These are phyloP conservation scores for Tolypocladium sp. DNA, from an alignment of 2,329 filamentous ascomycete genomes.

Conservation along the genomic window DNA sequence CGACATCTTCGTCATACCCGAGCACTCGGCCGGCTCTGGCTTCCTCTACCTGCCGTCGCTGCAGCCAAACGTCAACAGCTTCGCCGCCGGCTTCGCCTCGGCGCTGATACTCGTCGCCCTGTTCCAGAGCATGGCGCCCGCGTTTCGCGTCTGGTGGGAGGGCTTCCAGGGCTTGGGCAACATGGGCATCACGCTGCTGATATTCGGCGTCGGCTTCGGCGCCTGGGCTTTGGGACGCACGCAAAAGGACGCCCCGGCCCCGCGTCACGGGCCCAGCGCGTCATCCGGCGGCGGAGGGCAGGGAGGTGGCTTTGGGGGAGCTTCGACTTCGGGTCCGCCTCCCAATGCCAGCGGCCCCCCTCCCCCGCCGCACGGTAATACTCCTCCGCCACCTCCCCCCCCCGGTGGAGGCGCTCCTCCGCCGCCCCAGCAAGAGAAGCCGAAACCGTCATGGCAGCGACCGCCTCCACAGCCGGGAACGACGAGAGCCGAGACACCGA, in stretches of 20 bases:
- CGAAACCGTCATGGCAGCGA: conserved; percentile 8
- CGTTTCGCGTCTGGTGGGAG: conserved; percentile 64
- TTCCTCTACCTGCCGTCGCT: conserved; percentile 93
- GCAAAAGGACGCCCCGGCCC: conserved; percentile 19
- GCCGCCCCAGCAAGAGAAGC: conserved; percentile 9
- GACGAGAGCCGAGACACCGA: conserved; percentile 19
- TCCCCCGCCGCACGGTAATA: conserved; percentile 14
- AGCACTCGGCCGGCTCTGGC: conserved; percentile 78
- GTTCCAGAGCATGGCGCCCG: conserved; percentile 65
- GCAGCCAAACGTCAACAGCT: conserved; percentile 79
- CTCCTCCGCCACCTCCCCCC: conserved; percentile 4
- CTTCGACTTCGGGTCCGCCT: conserved; percentile 18
- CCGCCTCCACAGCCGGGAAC: conserved; percentile 11
- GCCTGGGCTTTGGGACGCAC: conserved; percentile 56
- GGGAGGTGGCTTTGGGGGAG: conserved; percentile 18
- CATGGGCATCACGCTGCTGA: conserved; percentile 61
- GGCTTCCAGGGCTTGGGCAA: conserved; percentile 64
- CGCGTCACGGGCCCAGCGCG: conserved; percentile 11
- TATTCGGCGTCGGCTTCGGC: conserved; percentile 63
- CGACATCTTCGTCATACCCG: conserved; percentile 94
- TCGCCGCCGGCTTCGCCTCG: conserved; percentile 74
- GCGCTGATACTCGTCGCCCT: conserved; percentile 65
- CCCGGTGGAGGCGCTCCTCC: conserved; percentile 2
- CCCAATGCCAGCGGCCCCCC: conserved; percentile 23
- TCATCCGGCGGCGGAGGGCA: conserved; percentile 8